These are phyloP conservation scores for Mallotus nudiflorus DNA, from an alignment of 345 rosid genomes.

Conservation along the genomic window DNA sequence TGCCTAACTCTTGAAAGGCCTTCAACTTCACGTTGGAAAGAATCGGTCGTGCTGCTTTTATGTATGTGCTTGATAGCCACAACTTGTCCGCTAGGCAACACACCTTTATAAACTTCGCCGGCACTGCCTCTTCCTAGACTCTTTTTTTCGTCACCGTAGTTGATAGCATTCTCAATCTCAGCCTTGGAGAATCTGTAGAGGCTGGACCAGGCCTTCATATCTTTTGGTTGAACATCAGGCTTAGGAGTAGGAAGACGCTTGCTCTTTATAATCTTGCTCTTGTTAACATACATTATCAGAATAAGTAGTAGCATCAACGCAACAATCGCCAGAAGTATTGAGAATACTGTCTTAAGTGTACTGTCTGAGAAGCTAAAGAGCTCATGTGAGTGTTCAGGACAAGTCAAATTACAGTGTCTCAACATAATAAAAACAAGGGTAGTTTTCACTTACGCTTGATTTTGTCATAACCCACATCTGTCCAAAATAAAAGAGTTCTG, in stretches of 20 bases:
- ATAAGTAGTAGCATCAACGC: slow-evolving; percentile 34
- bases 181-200: slow-evolving; percentile 55
- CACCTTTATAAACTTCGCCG: slow-evolving; percentile 54
- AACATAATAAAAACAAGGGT: not conserved
- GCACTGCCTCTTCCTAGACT: slow-evolving; percentile 62
- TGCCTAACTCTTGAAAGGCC: slow-evolving; percentile 63
- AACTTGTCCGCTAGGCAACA: slow-evolving; percentile 59
- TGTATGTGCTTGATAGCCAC: slow-evolving; percentile 58
- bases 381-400: slow-evolving; percentile 13
- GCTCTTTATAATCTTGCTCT: slow-evolving; percentile 19
- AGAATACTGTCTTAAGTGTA: slow-evolving; percentile 24
- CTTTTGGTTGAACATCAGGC: slow-evolving; percentile 19
- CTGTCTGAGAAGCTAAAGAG: slow-evolving; percentile 37
- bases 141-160: slow-evolving; percentile 24
- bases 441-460: slow-evolving; percentile 47
- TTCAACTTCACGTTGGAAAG: slow-evolving; percentile 56
- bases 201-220: slow-evolving; percentile 37
- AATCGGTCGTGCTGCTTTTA: slow-evolving; percentile 37
- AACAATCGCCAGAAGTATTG: slow-evolving; percentile 24
- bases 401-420: not conserved
- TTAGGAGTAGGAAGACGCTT: not conserved
- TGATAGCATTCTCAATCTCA: slow-evolving; percentile 60
- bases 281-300: slow-evolving; percentile 35
- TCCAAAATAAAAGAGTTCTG: slow-evolving; percentile 13
- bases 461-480: slow-evolving; percentile 45